Conservation (phyloP, 305 asterid genomes). For the Fraxinus nigra region DNA sequence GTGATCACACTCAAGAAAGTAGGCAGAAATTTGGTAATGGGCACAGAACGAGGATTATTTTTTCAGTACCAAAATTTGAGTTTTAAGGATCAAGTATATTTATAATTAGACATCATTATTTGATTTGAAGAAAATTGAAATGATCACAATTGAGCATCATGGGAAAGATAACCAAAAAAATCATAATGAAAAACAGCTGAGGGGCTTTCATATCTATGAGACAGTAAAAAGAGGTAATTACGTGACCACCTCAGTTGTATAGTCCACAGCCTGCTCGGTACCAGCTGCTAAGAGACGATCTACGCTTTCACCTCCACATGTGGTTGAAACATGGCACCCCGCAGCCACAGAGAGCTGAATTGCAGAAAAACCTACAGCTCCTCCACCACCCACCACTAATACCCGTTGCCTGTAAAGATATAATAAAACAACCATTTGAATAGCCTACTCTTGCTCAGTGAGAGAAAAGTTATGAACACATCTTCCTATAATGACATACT, state of each 20-base stretch:
- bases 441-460: background rate
- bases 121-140: background rate
- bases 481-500: background rate
- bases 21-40: background rate
- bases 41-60: background rate
- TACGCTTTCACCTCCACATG: constrained; percentile 75
- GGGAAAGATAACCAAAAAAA: background rate
- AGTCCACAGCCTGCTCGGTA: constrained; percentile 90
- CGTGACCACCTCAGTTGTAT: constrained; percentile 59
- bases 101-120: background rate
- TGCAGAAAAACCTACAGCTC: constrained; percentile 97
- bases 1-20: background rate
- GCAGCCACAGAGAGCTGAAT: constrained; percentile 88
- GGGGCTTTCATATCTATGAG: background rate
- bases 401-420: constrained; percentile 65
- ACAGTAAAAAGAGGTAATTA: background rate
- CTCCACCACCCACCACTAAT: constrained; percentile 92
- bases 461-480: background rate
- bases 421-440: constrained; percentile 4
- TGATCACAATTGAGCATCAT: background rate
- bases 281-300: constrained; percentile 74
- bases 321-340: constrained; percentile 84
- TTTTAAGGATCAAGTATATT: background rate
- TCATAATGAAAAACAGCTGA: background rate
- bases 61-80: background rate